Evolutionary conservation across 1,284 basidiomycete genomes (phyloP).

Genomic region (Fomes fomentarius): DNA sequence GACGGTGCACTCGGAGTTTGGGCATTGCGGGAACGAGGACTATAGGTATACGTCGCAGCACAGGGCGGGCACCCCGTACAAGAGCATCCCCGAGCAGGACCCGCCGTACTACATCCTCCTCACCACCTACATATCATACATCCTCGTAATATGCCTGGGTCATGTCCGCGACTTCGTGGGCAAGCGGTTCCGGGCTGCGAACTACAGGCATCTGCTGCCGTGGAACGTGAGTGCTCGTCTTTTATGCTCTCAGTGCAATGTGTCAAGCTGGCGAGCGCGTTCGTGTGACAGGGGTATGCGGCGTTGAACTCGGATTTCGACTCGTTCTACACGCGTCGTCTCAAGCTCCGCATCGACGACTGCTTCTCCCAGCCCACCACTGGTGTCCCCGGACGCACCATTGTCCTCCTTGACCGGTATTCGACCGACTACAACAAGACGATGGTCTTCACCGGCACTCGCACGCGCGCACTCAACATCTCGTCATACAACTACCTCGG

Average conservation of each 20-base stretch:
- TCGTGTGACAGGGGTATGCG: slow-evolving; percentile 79
- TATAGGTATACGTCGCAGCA: slow-evolving; percentile 75
- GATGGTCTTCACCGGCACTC: slow-evolving; percentile 78
- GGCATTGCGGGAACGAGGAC: slow-evolving; percentile 75
- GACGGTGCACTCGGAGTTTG: slow-evolving; percentile 85
- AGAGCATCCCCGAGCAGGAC: slow-evolving; percentile 66
- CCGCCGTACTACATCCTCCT: slow-evolving; percentile 91
- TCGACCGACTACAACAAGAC: slow-evolving; percentile 85
- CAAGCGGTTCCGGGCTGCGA: slow-evolving; percentile 75
- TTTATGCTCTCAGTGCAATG: slow-evolving; percentile 1
- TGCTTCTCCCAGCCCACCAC: slow-evolving; percentile 95
- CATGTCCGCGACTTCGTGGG: slow-evolving; percentile 96
- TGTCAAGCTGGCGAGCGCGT: slow-evolving; percentile 3
- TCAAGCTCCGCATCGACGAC: slow-evolving; percentile 94
- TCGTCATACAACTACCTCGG: slow-evolving; percentile 99
- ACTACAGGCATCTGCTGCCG: slow-evolving; percentile 84
- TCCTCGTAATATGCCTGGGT: slow-evolving; percentile 87
- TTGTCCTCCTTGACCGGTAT: slow-evolving; percentile 84
- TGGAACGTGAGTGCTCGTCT: slow-evolving; percentile 64
- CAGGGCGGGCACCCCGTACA: slow-evolving; percentile 49
- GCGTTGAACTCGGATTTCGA: slow-evolving; percentile 98
- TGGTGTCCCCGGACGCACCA: slow-evolving; percentile 94
- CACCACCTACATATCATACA: slow-evolving; percentile 91
- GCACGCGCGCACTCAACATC: slow-evolving; percentile 92
- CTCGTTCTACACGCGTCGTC: slow-evolving; percentile 97